Conservation (phyloP, 1,139 yeast species). For the Maudiozyma humilis region DNA sequence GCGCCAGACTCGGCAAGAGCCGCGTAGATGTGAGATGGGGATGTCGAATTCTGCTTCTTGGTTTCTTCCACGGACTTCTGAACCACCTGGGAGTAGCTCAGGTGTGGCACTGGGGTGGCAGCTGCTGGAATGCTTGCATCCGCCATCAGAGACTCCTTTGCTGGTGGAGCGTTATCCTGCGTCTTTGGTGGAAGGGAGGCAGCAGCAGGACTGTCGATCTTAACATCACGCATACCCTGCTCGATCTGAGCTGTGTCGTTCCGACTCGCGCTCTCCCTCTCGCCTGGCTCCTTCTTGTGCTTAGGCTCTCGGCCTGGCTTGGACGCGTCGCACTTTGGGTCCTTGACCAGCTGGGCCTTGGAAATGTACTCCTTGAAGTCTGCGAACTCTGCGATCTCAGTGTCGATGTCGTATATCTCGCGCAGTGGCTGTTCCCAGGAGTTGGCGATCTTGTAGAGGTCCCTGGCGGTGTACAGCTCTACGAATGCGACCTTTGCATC, state of each 20-base stretch:
- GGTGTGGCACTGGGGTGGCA: conserved; percentile 10
- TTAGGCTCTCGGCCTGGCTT: conserved; percentile 25
- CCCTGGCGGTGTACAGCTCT: conserved; percentile 42
- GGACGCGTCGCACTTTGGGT: conserved; percentile 23
- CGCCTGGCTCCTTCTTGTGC: conserved; percentile 33
- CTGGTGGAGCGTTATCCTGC: background rate
- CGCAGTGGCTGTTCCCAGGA: conserved; percentile 26
- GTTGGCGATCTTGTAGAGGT: conserved; percentile 36
- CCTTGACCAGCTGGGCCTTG: conserved; percentile 19
- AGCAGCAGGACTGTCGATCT: conserved; percentile 48
- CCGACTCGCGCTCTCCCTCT: conserved; percentile 48
- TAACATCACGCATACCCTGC: conserved; percentile 40
- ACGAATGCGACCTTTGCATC: conserved; percentile 53
- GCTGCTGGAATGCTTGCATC: conserved; percentile 2
- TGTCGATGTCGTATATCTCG: conserved; percentile 24
- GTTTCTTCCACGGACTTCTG: conserved; percentile 24
- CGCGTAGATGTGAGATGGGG: conserved; percentile 3
- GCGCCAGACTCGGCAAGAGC: background rate
- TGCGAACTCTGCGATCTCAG: conserved; percentile 24
- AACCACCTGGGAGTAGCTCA: conserved; percentile 25
- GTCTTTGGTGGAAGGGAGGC: background rate
- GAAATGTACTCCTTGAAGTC: conserved; percentile 29
- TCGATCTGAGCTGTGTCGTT: conserved; percentile 42
- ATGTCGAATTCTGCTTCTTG: conserved; percentile 9
- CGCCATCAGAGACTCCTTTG: background rate